A percentile compares a stretch with the other conserved stretches of the same genome.
phyloP scores from a whole-genome alignment of 176 grass and related monocot genomes.

The Stipa capillata region DNA sequence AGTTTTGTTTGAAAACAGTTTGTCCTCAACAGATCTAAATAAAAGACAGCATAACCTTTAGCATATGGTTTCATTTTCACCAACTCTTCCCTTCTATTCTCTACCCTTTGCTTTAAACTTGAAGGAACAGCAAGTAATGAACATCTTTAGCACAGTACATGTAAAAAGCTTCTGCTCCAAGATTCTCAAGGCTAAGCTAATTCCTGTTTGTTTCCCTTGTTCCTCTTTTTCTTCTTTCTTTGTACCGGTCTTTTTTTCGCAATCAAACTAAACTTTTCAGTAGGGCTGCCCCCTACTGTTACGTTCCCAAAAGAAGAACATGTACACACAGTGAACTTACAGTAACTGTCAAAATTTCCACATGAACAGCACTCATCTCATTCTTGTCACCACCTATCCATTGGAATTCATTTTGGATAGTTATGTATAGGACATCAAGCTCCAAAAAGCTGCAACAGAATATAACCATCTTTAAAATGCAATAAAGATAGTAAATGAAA shows the following conservation, averaged over 20 bases:
- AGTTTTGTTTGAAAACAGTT: background rate
- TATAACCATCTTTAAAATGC: constrained; percentile 12
- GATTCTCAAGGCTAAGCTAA: constrained; percentile 15
- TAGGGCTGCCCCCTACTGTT: background rate
- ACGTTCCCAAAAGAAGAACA: constrained; percentile 3
- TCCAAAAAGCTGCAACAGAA: constrained; percentile 75
- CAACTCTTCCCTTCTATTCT: background rate
- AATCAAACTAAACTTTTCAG: constrained; percentile 1
- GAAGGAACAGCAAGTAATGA: background rate
- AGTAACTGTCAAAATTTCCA: constrained; percentile 73
- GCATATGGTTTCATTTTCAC: background rate
- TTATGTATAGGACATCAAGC: constrained; percentile 90
- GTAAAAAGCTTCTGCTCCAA: background rate
- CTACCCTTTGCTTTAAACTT: background rate
- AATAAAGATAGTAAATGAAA: constrained; percentile 5
- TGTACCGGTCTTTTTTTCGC: background rate
- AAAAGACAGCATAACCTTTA: background rate
- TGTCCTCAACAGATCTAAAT: background rate
- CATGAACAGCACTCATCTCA: constrained; percentile 75
- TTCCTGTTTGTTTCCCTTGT: background rate
- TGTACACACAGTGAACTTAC: constrained; percentile 32
- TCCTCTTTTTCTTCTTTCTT: constrained; percentile 2
- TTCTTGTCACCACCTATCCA: constrained; percentile 88
- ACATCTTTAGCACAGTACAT: background rate
- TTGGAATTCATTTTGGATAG: constrained; percentile 77